phyloP scores from a whole-genome alignment of 257 asterid species.

The Primulina huaijiensis region DNA sequence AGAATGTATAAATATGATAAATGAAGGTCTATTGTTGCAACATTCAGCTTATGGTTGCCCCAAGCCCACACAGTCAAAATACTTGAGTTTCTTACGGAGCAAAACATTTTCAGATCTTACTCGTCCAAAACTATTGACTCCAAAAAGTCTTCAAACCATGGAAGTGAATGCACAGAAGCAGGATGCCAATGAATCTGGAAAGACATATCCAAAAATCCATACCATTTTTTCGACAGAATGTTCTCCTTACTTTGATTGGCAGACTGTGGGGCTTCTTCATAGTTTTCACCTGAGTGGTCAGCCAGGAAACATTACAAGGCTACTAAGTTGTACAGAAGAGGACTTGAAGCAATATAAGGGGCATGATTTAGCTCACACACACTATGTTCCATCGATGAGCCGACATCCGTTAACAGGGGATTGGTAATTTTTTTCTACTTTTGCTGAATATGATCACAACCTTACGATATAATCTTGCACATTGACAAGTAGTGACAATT shows the following conservation, averaged over 20 bases:
- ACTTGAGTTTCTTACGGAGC: slow-evolving; percentile 84
- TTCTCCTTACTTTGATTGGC: slow-evolving; percentile 91
- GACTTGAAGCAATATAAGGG: slow-evolving; percentile 87
- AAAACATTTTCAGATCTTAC: slow-evolving; percentile 68
- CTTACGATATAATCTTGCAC: no score
- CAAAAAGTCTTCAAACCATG: slow-evolving; percentile 63
- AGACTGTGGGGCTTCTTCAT: slow-evolving; percentile 88
- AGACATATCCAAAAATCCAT: slow-evolving; percentile 71
- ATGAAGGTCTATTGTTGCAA: slow-evolving; percentile 78
- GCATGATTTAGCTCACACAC: slow-evolving; percentile 85
- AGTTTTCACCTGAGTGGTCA: slow-evolving; percentile 89
- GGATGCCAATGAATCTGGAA: slow-evolving; percentile 52
- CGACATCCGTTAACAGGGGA: slow-evolving; percentile 97
- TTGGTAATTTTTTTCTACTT: slow-evolving; percentile 54
- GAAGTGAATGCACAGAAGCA: slow-evolving; percentile 40
- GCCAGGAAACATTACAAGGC: slow-evolving; percentile 90
- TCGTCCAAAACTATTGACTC: slow-evolving; percentile 55
- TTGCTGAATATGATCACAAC: slow-evolving; percentile 8
- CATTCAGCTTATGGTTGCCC: slow-evolving; percentile 81
- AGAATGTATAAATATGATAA: slow-evolving; percentile 78
- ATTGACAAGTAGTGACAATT: no score
- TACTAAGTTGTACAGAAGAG: slow-evolving; percentile 88
- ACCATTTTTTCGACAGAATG: slow-evolving; percentile 94
- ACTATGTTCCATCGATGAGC: slow-evolving; percentile 97
- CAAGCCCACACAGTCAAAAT: slow-evolving; percentile 79